phyloP scores from a whole-genome alignment of 2,329 filamentous ascomycete genomes.

The Xylariaceae sp. region DNA sequence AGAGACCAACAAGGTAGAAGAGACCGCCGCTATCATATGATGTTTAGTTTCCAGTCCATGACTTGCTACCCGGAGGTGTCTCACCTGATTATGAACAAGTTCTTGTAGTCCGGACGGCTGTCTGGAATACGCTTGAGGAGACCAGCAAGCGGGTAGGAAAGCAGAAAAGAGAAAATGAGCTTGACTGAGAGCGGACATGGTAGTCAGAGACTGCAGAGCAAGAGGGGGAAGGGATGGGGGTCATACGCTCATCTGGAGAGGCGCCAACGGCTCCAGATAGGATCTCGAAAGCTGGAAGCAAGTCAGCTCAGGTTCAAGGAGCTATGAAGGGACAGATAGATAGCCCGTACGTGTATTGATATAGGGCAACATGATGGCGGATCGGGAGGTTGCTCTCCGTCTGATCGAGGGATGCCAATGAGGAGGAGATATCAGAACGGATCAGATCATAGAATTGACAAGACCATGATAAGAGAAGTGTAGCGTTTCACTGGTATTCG shows the following conservation, averaged over 20 bases:
- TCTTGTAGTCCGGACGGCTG: constrained; percentile 75
- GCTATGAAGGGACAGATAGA: background rate
- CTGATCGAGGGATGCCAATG: background rate
- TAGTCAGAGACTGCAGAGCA: constrained; percentile 10
- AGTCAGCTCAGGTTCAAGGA: constrained; percentile 15
- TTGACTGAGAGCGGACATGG: constrained; percentile 62
- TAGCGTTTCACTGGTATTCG: background rate
- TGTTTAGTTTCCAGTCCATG: constrained; percentile 12
- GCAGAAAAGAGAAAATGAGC: constrained; percentile 80
- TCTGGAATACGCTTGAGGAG: constrained; percentile 89
- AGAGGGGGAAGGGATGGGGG: background rate
- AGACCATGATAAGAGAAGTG: background rate
- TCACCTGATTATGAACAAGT: constrained; percentile 76
- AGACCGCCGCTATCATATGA: constrained; percentile 35
- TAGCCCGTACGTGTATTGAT: constrained; percentile 23
- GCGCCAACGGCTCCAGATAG: constrained; percentile 39
- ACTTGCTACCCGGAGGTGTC: constrained; percentile 16
- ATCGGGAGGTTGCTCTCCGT: background rate
- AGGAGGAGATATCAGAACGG: background rate
- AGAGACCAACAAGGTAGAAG: constrained; percentile 91
- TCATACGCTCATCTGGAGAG: constrained; percentile 44
- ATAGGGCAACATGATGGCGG: constrained; percentile 20
- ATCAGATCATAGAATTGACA: background rate
- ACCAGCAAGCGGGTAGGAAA: constrained; percentile 87
- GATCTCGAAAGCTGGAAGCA: constrained; percentile 39